phyloP scores from a whole-genome alignment of 768 basidiomycete species.

The Mycena olivaceomarginata region DNA sequence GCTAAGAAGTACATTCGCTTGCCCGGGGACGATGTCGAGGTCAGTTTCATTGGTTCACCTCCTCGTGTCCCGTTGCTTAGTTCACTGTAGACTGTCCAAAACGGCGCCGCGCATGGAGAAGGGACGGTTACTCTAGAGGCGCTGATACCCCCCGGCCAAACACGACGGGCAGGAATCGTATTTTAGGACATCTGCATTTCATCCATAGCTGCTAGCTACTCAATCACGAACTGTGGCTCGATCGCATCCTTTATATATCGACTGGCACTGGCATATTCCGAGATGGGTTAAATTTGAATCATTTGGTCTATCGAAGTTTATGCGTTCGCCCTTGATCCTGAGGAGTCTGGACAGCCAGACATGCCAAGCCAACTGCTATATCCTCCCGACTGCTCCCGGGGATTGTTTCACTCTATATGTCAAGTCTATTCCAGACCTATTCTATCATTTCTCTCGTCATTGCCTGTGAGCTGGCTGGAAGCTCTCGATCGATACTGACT shows the following conservation, averaged over 20 bases:
- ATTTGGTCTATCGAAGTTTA: too few species aligned
- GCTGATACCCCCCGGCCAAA: not conserved
- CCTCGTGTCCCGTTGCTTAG: not conserved
- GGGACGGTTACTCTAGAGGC: constrained; percentile 13
- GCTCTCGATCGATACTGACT: too few species aligned
- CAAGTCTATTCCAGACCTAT: too few species aligned
- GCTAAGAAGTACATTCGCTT: constrained; percentile 16
- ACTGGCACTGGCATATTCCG: too few species aligned
- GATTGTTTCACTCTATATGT: too few species aligned
- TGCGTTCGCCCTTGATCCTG: too few species aligned
- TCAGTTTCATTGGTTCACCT: not conserved
- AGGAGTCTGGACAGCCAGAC: too few species aligned
- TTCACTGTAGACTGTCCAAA: not conserved
- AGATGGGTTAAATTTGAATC: too few species aligned
- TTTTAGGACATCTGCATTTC: not conserved
- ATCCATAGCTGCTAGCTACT: not conserved
- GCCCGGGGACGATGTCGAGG: constrained; percentile 28
- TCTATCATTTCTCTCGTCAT: too few species aligned
- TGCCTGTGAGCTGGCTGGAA: too few species aligned
- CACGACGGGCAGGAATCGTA: not conserved
- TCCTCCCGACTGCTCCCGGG: too few species aligned
- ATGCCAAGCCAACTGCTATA: too few species aligned
- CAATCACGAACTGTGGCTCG: not conserved
- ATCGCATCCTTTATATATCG: not conserved
- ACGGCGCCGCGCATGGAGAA: constrained; percentile 21